Evolutionary conservation across 345 rosid species (phyloP).

Genomic region (Gossypium raimondii): DNA sequence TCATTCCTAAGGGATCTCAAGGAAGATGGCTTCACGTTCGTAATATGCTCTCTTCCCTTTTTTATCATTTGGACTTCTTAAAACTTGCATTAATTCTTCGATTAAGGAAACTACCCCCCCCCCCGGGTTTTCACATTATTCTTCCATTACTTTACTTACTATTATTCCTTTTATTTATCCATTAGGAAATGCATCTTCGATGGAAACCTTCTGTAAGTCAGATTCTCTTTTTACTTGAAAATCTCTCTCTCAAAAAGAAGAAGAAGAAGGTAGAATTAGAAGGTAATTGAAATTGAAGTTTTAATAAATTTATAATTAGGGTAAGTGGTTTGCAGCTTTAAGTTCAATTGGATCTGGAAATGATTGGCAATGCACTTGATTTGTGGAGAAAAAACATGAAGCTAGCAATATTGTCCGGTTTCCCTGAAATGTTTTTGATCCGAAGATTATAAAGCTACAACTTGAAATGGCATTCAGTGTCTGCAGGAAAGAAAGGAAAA

Average conservation of each 20-base stretch:
- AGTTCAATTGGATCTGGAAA: background rate
- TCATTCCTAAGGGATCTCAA: slow-evolving; percentile 56
- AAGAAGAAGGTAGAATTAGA: background rate
- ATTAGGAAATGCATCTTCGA: slow-evolving; percentile 11
- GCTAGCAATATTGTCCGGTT: background rate
- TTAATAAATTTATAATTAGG: background rate
- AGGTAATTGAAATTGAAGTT: background rate
- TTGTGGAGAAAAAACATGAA: background rate
- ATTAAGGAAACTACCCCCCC: background rate
- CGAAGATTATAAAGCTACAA: background rate
- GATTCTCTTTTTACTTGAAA: background rate
- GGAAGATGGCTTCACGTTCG: slow-evolving; percentile 76
- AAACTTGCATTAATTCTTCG: background rate
- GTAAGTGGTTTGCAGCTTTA: background rate
- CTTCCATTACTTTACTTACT: background rate
- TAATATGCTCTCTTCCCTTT: slow-evolving; percentile 10
- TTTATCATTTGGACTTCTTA: background rate
- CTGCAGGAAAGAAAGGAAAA: background rate
- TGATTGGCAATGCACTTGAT: slow-evolving; percentile 4
- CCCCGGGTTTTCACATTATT: background rate
- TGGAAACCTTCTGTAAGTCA: slow-evolving; percentile 15
- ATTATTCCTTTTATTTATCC: background rate
- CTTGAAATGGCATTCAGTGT: background rate
- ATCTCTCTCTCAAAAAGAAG: background rate
- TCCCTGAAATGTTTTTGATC: background rate